These are phyloP conservation scores for Kodamaea arcana DNA, from an alignment of 1,139 yeast species.

Conservation along the genomic window DNA sequence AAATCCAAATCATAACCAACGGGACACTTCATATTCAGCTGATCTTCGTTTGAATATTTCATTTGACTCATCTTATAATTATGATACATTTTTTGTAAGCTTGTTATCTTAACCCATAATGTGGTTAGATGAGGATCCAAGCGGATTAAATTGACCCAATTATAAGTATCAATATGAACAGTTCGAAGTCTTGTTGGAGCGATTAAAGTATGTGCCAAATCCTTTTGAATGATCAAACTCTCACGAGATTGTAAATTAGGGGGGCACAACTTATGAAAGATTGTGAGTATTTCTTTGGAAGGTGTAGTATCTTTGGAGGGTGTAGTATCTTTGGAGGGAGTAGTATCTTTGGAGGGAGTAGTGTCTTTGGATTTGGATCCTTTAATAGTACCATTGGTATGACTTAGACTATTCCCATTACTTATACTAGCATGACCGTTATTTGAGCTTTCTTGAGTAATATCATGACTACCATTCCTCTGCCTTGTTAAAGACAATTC, in stretches of 20 bases:
- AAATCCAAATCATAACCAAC: conserved; percentile 41
- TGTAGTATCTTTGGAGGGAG: too few relatives aligned
- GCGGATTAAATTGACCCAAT: conserved; percentile 40
- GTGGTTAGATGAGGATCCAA: conserved; percentile 41
- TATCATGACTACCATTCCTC: too few relatives aligned
- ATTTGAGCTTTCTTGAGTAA: conserved; percentile 11
- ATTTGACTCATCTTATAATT: conserved; percentile 29
- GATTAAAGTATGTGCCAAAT: conserved; percentile 13
- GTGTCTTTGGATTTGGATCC: not conserved
- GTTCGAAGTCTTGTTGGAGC: not conserved
- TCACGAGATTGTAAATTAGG: conserved; percentile 12
- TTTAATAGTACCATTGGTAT: too few relatives aligned
- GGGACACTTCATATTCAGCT: conserved; percentile 27
- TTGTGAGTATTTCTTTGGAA: conserved; percentile 11
- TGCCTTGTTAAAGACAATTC: conserved; percentile 1
- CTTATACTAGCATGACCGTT: not conserved
- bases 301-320: too few relatives aligned
- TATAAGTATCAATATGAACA: conserved; percentile 22
- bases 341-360: too few relatives aligned
- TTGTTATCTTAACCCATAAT: conserved; percentile 41
- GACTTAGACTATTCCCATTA: too few relatives aligned
- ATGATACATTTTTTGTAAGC: conserved; percentile 40
- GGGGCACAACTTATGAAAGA: conserved; percentile 18
- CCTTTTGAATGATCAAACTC: conserved; percentile 19
- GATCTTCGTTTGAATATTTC: conserved; percentile 7